Base-by-base conservation (phyloP, 345 rosid species). In the Raphanus raphanistrum region DNA sequence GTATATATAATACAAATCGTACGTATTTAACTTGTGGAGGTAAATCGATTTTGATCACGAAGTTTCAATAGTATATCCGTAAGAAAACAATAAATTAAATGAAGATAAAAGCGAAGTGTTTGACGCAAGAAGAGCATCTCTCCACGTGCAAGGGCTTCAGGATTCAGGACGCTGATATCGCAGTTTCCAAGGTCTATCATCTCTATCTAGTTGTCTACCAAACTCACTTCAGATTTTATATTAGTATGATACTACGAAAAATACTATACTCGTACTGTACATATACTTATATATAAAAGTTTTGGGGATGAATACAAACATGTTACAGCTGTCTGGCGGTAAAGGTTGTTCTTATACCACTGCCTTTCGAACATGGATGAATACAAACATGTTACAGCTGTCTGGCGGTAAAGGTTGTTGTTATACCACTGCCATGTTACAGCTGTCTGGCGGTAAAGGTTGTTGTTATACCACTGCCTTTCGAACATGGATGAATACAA, bases 91-190 rank as follows among this genome's bases (percentile, higher is more conserved):
- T 6, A 43, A 68, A 48, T 17, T 6, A 52, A 54, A 54, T 21
- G 11, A 54, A 61, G n/a, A 5, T 33, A 61, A 76, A 69, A 35
- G 70, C 38, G n/a, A 71, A 4, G 71, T 70, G 60, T 55, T 70
- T 63, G 76, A 71, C 76, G 70, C 71, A 77, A 71, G 71, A 64
- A 77, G 76, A 77, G 81, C 76, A 77, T 77, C 81, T 71, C 66
- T 55, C 76, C 81, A 71, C 81, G 64, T 77, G 81, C 81, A 41
- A 54, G 66, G 48, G 59, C 71, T 70, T 70, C 76, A 63, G 50
- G 80, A 71, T 70, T 70, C 76, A 38, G 50, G 80, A 71, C 63
- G 66, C 71, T 77, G 50, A 63, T 63, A 77, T 63, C 9, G 59
- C 43, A 70, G 71, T 77, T 77, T 77, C 80, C 76, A 54, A 77